Conservation (phyloP, 2,329 filamentous ascomycete genomes). For the Aspergillus pseudotamarii region DNA sequence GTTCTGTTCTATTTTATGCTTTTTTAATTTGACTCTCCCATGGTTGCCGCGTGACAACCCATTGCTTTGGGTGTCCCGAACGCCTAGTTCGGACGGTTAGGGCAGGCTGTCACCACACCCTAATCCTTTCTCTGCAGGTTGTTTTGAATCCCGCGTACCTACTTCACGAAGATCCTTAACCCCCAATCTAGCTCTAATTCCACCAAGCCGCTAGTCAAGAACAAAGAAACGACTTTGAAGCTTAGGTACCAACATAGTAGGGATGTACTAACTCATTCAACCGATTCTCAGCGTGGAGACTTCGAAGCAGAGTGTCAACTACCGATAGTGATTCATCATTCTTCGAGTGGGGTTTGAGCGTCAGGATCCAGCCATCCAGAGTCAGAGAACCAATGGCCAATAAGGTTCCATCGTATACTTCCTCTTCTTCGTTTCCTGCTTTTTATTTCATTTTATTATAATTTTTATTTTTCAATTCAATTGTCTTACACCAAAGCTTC, state of each 20-base stretch:
- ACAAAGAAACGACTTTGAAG: neutral
- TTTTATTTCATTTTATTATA: neutral
- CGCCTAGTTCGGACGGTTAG: neutral
- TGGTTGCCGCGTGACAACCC: neutral
- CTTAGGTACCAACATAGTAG: neutral
- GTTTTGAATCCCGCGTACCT: neutral
- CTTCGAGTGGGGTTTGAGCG: neutral
- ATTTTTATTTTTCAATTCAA: too few relatives aligned
- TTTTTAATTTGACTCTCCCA: neutral
- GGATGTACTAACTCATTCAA: neutral
- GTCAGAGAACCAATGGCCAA: neutral
- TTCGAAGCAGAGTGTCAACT: neutral
- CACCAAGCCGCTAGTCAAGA: neutral
- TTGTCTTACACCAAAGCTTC: neutral
- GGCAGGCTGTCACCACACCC: neutral
- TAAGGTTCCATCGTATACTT: neutral
- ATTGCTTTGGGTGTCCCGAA: neutral
- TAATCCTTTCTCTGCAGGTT: neutral
- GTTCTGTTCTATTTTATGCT: neutral
- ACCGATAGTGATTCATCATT: neutral
- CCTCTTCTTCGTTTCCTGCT: neutral
- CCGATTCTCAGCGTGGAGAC: neutral
- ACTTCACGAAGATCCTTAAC: neutral
- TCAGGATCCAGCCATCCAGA: slow-evolving; percentile 1
- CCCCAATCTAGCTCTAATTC: neutral